phyloP scores from a whole-genome alignment of 148 eudicot genomes.

The Persicaria tinctoria region DNA sequence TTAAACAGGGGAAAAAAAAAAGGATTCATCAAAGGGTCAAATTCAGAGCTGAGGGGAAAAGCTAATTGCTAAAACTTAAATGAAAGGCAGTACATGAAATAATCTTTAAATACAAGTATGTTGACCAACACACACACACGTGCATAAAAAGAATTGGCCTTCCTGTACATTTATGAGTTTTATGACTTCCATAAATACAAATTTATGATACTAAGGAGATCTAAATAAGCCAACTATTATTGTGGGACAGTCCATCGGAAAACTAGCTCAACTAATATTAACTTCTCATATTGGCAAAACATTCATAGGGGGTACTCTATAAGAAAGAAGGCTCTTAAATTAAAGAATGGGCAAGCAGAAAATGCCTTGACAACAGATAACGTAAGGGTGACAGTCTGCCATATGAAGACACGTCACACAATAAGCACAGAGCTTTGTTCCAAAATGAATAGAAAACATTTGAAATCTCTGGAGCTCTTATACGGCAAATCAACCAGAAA shows the following conservation, averaged over 20 bases:
- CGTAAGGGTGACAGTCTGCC: background rate
- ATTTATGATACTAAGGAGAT: no score
- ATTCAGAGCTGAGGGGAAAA: background rate
- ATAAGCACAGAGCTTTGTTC: no score
- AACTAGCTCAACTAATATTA: background rate
- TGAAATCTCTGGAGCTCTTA: no score
- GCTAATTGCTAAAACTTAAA: background rate
- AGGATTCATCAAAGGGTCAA: background rate
- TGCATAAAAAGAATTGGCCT: no score
- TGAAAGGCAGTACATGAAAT: background rate
- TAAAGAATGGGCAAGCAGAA: background rate
- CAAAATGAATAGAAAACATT: no score
- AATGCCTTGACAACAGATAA: background rate
- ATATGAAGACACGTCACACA: background rate
- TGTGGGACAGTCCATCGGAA: background rate
- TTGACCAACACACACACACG: background rate
- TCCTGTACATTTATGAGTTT: no score
- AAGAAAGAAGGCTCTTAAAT: background rate
- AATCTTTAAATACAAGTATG: background rate
- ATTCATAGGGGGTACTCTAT: background rate
- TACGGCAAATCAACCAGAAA: background rate
- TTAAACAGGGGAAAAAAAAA: constrained; percentile 4
- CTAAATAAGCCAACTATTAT: no score
- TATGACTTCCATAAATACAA: no score
- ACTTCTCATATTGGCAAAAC: background rate